Base-by-base conservation (phyloP, 2,329 filamentous ascomycete species). In the Fusarium setosum region DNA sequence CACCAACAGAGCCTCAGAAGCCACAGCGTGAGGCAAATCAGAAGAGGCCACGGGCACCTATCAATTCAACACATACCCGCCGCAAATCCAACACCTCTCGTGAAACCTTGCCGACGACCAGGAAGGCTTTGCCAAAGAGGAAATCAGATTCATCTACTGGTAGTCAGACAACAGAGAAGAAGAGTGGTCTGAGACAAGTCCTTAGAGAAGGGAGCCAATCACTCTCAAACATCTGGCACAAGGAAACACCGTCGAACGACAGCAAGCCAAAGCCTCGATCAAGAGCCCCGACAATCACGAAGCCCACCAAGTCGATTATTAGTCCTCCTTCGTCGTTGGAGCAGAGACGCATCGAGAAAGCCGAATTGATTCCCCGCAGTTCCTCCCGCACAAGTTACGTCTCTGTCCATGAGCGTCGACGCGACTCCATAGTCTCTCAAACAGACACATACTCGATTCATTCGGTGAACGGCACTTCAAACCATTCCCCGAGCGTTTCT, bases 371-470 rank as follows among this genome's bases (percentile, higher is more conserved):
- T 4, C 72, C 75, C 12, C 76, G 80, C 24, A 80, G 75, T 44
- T 79, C 81, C 6, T 86, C 84, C 0, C 76, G 81, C 24, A 60
- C 83, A 32, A 84, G 83, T 42, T 84, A 82, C 62, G 79, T 85
- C 12, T 83, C 85, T 0, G 74, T 86, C 4, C 82, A 83, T 34
- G 83, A 87, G 47, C 79, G 76, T 23, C 80, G 82, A 5, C 81
- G 84, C 20, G 83, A 85, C 63, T 89, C 86, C 0, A 72, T 87
- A 12, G 79, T 87, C 5, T 88, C 87, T 0, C 79, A 85, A 49
- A 85, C 85, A 2, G 86, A 88, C 55, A 83, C 84, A 1, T 85
- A 83, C 58, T 85, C 86, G 0, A 75, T 87, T 21, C 81, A 83
- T 52, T 81, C 84, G 0, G 72, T 79, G 17, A 80, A 83, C 17